These are phyloP conservation scores for Fusarium pilosicola DNA, from an alignment of 2,329 filamentous ascomycete species.

Conservation along the genomic window DNA sequence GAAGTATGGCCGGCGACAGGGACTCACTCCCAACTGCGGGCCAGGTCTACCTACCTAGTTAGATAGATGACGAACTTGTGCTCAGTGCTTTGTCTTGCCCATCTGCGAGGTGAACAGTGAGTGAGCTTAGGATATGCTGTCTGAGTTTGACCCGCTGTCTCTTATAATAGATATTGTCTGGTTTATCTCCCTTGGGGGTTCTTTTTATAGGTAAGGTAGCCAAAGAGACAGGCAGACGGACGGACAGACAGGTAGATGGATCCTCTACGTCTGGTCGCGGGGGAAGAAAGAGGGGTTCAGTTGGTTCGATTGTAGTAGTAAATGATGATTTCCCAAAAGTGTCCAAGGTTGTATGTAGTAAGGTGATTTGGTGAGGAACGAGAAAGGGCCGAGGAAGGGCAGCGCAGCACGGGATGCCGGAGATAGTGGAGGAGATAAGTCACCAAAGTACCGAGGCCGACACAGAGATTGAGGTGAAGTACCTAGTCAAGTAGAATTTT, in stretches of 20 bases:
- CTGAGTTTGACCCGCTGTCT: slow-evolving; percentile 19
- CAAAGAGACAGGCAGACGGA: neutral
- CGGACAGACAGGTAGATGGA: neutral
- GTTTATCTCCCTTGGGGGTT: slow-evolving; percentile 3
- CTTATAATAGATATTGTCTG: slow-evolving; percentile 9
- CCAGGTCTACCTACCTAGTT: neutral
- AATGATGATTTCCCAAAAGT: slow-evolving; percentile 4
- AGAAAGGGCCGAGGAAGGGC: slow-evolving; percentile 39
- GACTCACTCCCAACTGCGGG: neutral
- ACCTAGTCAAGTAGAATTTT: neutral
- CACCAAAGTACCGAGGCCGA: slow-evolving; percentile 18
- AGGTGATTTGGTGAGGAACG: slow-evolving; percentile 25
- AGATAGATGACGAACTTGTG: slow-evolving; percentile 30
- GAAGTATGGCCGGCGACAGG: slow-evolving; percentile 17
- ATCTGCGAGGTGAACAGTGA: neutral
- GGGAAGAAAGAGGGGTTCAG: neutral
- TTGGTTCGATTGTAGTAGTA: neutral
- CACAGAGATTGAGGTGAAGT: neutral
- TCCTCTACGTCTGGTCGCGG: neutral
- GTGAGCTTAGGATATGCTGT: neutral
- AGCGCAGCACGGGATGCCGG: slow-evolving; percentile 30
- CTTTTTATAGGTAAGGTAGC: neutral
- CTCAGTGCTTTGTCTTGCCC: slow-evolving; percentile 35
- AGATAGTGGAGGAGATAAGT: slow-evolving; percentile 5
- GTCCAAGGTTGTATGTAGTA: slow-evolving; percentile 25